phyloP scores from a whole-genome alignment of 257 asterid genomes.

The Linderniella brevidens region DNA sequence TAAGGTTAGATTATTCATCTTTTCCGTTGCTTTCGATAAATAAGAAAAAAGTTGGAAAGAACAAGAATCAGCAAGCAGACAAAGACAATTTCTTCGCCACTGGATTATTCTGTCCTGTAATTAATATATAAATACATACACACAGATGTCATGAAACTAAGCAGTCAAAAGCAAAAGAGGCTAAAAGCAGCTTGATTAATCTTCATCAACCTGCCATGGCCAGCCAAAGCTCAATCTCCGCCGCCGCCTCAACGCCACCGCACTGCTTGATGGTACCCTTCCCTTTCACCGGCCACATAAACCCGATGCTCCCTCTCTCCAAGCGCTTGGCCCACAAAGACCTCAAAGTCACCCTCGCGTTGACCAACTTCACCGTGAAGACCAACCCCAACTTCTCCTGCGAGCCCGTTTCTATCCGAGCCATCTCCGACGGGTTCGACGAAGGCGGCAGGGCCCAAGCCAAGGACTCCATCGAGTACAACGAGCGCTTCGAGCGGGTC shows the following conservation, averaged over 20 bases:
- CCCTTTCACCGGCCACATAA: constrained; percentile 24
- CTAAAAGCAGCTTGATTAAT: too few relatives aligned
- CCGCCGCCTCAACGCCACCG: background rate
- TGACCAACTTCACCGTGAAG: constrained; percentile 13
- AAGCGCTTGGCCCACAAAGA: constrained; percentile 16
- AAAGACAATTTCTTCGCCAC: too few relatives aligned
- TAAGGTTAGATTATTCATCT: too few relatives aligned
- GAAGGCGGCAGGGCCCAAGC: constrained; percentile 13
- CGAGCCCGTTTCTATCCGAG: constrained; percentile 2
- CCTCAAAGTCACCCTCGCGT: constrained; percentile 10
- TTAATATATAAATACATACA: too few relatives aligned
- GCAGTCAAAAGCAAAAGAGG: too few relatives aligned
- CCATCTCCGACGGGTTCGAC: constrained; percentile 26
- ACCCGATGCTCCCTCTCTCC: constrained; percentile 25
- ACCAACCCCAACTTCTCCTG: constrained; percentile 6
- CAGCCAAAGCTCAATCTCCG: background rate
- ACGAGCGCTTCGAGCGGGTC: constrained; percentile 6
- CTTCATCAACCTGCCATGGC: too few relatives aligned
- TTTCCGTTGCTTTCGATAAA: too few relatives aligned
- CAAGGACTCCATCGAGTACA: background rate
- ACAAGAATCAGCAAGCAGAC: too few relatives aligned
- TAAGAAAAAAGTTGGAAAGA: too few relatives aligned
- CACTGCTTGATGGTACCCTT: constrained; percentile 15
- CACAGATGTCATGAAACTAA: too few relatives aligned
- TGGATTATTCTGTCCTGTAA: too few relatives aligned